These are phyloP conservation scores for Starmera amethionina DNA, from an alignment of 805 yeast species.

Conservation along the genomic window DNA sequence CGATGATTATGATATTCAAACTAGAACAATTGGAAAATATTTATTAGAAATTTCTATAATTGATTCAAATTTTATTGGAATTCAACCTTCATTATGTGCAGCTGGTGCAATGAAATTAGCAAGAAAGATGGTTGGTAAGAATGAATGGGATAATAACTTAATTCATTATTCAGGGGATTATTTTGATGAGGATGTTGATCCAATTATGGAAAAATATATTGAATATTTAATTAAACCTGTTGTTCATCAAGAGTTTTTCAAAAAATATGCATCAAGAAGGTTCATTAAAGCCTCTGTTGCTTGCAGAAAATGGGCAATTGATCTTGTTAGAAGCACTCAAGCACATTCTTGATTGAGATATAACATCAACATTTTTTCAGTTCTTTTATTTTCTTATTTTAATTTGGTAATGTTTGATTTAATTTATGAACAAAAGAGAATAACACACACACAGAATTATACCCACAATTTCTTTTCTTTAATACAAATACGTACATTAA, in stretches of 20 bases:
- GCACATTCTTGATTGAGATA: neutral
- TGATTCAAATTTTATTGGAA: conserved; percentile 71
- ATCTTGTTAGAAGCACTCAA: conserved; percentile 21
- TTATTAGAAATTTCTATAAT: conserved; percentile 71
- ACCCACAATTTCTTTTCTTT: too few relatives aligned
- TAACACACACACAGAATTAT: too few relatives aligned
- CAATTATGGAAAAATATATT: conserved; percentile 64
- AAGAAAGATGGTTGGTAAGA: conserved; percentile 60
- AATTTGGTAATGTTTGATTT: too few relatives aligned
- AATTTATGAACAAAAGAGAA: too few relatives aligned
- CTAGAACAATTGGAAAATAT: conserved; percentile 85
- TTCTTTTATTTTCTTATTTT: neutral
- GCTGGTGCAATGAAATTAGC: conserved; percentile 88
- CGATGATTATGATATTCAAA: conserved; percentile 84
- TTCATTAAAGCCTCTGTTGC: conserved; percentile 78
- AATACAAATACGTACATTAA: too few relatives aligned
- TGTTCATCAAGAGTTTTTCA: conserved; percentile 85
- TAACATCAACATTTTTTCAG: neutral
- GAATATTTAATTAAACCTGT: conserved; percentile 74
- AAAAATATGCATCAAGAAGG: conserved; percentile 83
- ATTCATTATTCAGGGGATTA: conserved; percentile 91
- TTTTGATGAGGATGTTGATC: conserved; percentile 58
- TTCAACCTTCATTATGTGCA: conserved; percentile 71
- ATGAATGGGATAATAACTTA: conserved; percentile 77
- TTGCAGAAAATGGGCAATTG: conserved; percentile 78